Evolutionary conservation across 768 basidiomycete species (phyloP), one percentile per base, ranked within the genome.

Genomic region (Leccinum subtestaceum): DNA sequence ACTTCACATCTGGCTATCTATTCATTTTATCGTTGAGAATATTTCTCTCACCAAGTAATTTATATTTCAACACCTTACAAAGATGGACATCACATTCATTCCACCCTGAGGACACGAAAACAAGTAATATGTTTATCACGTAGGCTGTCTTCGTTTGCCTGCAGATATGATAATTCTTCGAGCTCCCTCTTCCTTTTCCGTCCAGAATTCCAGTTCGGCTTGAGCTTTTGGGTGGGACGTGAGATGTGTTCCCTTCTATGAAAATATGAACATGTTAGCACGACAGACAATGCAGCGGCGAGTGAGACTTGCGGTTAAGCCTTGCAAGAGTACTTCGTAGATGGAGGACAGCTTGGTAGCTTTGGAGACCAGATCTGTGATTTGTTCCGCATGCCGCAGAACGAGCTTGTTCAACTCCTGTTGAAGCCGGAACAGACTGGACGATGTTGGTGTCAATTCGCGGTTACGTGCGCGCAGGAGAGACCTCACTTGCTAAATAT

Each of bases 191-290:
- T 94, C 91, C 57, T 89, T 79, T 63, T 92, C 85, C 4, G 89
- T 82, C 90, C 94, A 97, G 72, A 87, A 93, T 4, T 84, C 85
- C 43, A 94, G 82, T 67, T 98, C 95, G 58, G 84, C 83, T 69
- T 96, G 95, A 1, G 89, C 81, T 70, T 93, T 93, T 2, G 89
- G 85, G 70, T 97, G 95, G 6, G 86, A 87, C 2, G 84, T 86
- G 47, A 85, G 78, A 47, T 84, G 85, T 1, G 86, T 83, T 9
- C 84, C 87, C 67, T 80, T 84, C 88, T 89, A 65, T 45, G 60
- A 40, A 51, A 43, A 43, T 57, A 34, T 13, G 5, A 13, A 34
- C 5, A 31, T 10, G 19, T 58, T 51, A 63, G 47, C 52, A 36
- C 9, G 46, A 4, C 21, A 15, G 23, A 52, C 31, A 2, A 1